A percentile compares a stretch with the other conserved stretches of the same genome.
Conservation (phyloP, 768 basidiomycete genomes). For the Bullera alba region DNA sequence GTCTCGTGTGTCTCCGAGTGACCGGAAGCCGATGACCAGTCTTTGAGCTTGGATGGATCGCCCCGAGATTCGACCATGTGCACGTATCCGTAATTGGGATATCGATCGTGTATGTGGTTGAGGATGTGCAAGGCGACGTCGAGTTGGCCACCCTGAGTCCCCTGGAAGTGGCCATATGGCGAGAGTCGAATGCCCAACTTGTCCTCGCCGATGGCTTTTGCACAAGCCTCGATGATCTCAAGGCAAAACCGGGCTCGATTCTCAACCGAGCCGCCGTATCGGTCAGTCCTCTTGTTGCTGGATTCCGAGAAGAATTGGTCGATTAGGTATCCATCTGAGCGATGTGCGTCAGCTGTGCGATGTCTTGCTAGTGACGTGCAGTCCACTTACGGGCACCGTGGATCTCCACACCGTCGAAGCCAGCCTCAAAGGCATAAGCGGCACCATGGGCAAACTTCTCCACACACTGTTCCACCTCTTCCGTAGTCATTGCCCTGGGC, state of each 20-base stretch:
- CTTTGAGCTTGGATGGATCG: constrained; percentile 11
- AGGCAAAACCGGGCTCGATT: constrained; percentile 56
- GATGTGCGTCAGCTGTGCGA: too few species aligned
- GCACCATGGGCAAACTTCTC: constrained; percentile 52
- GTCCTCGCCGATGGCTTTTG: constrained; percentile 53
- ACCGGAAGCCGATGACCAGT: constrained; percentile 8
- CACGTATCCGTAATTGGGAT: constrained; percentile 16
- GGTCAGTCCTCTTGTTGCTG: constrained; percentile 58
- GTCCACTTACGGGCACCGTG: constrained; percentile 47
- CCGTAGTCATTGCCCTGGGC: constrained; percentile 36
- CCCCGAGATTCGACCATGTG: constrained; percentile 20
- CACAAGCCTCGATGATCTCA: constrained; percentile 55
- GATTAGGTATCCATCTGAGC: constrained; percentile 43
- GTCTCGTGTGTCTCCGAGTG: constrained; percentile 8
- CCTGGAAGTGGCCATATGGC: constrained; percentile 55
- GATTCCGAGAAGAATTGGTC: constrained; percentile 61
- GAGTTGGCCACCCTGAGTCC: constrained; percentile 27
- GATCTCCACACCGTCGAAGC: constrained; percentile 62
- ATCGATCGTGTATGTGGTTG: constrained; percentile 9
- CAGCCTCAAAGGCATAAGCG: constrained; percentile 56
- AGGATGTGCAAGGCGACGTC: neutral
- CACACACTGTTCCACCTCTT: constrained; percentile 46
- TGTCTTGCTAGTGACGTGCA: neutral
- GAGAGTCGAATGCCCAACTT: constrained; percentile 56
- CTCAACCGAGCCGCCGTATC: constrained; percentile 63